Percentiles rank a stretch among this genome's conserved stretches.
Evolutionary conservation across 495 filamentous ascomycete genomes (phyloP).

Genomic region (Penicillium steckii): DNA sequence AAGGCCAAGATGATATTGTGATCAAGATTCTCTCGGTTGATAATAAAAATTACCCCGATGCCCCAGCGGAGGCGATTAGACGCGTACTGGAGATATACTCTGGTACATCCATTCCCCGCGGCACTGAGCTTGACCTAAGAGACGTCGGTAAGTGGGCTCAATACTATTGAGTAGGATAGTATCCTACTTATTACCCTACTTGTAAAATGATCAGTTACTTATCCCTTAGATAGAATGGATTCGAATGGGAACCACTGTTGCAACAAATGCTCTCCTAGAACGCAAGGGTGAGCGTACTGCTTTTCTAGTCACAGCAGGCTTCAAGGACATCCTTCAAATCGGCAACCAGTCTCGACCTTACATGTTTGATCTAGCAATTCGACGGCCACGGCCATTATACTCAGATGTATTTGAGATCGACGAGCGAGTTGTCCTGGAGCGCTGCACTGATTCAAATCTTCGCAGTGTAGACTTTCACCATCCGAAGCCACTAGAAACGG

Average conservation of each 20-base stretch:
- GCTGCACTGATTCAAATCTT: slow-evolving; percentile 9
- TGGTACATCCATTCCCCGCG: not conserved
- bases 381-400: slow-evolving; percentile 10
- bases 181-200: too few relatives aligned
- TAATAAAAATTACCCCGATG: slow-evolving; percentile 13
- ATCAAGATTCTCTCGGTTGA: slow-evolving; percentile 16
- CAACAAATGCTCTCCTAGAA: slow-evolving; percentile 21
- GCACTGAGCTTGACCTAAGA: not conserved
- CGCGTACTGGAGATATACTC: slow-evolving; percentile 6
- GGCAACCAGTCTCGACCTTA: slow-evolving; percentile 15
- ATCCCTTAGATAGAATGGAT: slow-evolving; percentile 15
- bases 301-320: slow-evolving; percentile 13
- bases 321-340: slow-evolving; percentile 14
- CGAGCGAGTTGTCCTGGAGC: slow-evolving; percentile 9
- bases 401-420: slow-evolving; percentile 11
- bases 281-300: slow-evolving; percentile 15
- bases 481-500: slow-evolving; percentile 1
- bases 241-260: slow-evolving; percentile 21
- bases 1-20: slow-evolving; percentile 6
- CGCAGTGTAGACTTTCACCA: slow-evolving; percentile 36
- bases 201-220: too few relatives aligned
- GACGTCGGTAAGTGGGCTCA: not conserved
- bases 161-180: too few relatives aligned
- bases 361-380: slow-evolving; percentile 15
- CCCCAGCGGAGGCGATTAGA: slow-evolving; percentile 14